Evolutionary conservation across 306 rosid species (phyloP), one percentile per base, ranked within the genome.

Genomic region (Begonia fuchsioides): DNA sequence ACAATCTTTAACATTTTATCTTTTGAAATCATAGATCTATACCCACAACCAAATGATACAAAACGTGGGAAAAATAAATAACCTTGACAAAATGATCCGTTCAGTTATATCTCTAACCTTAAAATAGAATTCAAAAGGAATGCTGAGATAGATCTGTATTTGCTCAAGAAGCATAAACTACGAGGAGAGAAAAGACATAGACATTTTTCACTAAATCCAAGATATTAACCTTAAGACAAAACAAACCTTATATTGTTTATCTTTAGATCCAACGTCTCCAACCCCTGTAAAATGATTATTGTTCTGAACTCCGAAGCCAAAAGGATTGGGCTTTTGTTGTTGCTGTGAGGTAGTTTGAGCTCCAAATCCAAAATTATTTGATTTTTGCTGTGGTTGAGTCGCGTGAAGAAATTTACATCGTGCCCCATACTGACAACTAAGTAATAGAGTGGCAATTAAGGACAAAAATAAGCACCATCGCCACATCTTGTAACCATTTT

Each of bases 401-500:
- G 6, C 77, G 49, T 88, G 97, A 35, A 68, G 49, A 68, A 14
- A 74, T 57, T 39, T 78, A 64, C 97, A 88, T 54, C 78, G 51
- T n/a, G 72, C 86, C 7, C 97, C 97, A 46, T 50, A 84, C 19
- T 53, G 68, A 51, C 97, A 88, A 51, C 95, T 87, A 92, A 72
- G 94, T 70, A 11, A 54, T 47, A 40, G 15, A 45, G 15, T 45
- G 12, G 52, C 8, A 14, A 49, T 39, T 10, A 3, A 59, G 14
- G 35, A 0, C 17, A 32, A 10, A 38, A 10, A 17, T 49, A 38
- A 61, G 47, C 45, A 10, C 45, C 47, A 39, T 2, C 38, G 32
- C 18, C 5, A 47, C 7, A 56, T 26, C 15, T 57, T 10, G 44
- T 39, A 17, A 49, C 43, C 11, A 11, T 15, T 14, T 15, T 15